A percentile compares a stretch with the other conserved stretches of the same genome.
Evolutionary conservation across 805 yeast genomes (phyloP).

Genomic region (Jamesozyma rosinii): DNA sequence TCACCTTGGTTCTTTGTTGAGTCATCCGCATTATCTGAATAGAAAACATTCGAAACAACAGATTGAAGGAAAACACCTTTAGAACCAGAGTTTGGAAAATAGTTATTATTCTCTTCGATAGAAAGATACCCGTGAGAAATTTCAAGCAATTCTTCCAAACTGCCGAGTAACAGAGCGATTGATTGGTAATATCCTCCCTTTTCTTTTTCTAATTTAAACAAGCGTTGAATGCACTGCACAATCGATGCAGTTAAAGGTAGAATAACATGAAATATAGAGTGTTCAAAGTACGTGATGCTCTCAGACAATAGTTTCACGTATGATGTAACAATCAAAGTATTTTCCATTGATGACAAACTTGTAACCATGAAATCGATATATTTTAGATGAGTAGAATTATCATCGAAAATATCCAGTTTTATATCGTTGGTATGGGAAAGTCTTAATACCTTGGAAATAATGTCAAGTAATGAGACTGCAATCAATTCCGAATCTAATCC

Average conservation of each 20-base stretch:
- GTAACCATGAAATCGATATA: conserved; percentile 40
- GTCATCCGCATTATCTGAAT: conserved; percentile 29
- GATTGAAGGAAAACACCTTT: conserved; percentile 28
- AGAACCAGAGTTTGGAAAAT: conserved; percentile 11
- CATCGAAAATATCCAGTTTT: conserved; percentile 26
- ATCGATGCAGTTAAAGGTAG: conserved; percentile 44
- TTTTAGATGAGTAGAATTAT: conserved; percentile 24
- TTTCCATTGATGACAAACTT: conserved; percentile 39
- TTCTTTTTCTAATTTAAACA: conserved; percentile 13
- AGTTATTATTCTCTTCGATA: conserved; percentile 28
- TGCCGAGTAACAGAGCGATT: conserved; percentile 40
- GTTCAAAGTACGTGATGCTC: conserved; percentile 41
- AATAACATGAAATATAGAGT: conserved; percentile 47
- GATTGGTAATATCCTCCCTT: conserved; percentile 39
- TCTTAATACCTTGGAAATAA: conserved; percentile 26
- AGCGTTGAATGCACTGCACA: conserved; percentile 20
- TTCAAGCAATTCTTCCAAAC: conserved; percentile 57
- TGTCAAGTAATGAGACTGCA: conserved; percentile 27
- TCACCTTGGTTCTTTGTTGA: conserved; percentile 36
- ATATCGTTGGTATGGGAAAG: conserved; percentile 27
- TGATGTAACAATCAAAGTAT: conserved; percentile 31
- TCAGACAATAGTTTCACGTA: conserved; percentile 40
- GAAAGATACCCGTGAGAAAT: conserved; percentile 47
- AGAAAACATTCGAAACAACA: conserved; percentile 30
- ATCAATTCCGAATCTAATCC: conserved; percentile 24